Evolutionary conservation across 352 stramenopile genomes (phyloP).

Genomic region (Phytophthora ramorum): DNA sequence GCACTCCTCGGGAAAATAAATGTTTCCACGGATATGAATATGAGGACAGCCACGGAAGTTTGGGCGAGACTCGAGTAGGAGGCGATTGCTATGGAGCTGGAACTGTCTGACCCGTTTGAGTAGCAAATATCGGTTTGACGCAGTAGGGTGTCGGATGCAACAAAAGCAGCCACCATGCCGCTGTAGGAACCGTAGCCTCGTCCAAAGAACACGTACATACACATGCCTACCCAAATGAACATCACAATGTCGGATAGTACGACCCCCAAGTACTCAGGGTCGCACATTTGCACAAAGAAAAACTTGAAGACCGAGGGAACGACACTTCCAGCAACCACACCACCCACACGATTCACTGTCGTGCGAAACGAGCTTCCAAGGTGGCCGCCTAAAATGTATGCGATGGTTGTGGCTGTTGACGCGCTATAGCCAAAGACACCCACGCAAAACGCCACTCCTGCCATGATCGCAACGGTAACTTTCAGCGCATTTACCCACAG

Average conservation of each 20-base stretch:
- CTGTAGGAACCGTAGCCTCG: conserved; percentile 71
- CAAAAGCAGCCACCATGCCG: conserved; percentile 75
- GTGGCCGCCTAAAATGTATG: conserved; percentile 78
- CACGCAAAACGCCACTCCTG: conserved; percentile 65
- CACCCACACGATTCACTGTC: conserved; percentile 75
- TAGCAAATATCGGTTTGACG: conserved; percentile 65
- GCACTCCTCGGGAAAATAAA: conserved; percentile 72
- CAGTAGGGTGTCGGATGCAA: conserved; percentile 68
- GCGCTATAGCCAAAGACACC: conserved; percentile 72
- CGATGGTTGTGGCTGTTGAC: conserved; percentile 62
- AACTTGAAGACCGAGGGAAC: conserved; percentile 83
- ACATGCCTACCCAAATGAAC: conserved; percentile 76
- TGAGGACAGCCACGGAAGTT: conserved; percentile 72
- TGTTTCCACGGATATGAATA: conserved; percentile 77
- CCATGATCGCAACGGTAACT: conserved; percentile 61
- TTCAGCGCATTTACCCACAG: conserved; percentile 58
- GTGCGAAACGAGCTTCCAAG: conserved; percentile 77
- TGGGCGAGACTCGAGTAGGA: conserved; percentile 81
- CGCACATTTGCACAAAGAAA: conserved; percentile 76
- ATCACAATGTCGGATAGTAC: conserved; percentile 57
- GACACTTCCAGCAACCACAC: conserved; percentile 74
- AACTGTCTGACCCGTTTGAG: conserved; percentile 44
- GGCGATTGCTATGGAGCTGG: conserved; percentile 53
- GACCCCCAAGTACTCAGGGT: conserved; percentile 40
- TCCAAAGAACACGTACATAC: conserved; percentile 76